Evolutionary conservation across 192 early-diverging fungal genomes (phyloP).

Genomic region (Coemansia erecta): DNA sequence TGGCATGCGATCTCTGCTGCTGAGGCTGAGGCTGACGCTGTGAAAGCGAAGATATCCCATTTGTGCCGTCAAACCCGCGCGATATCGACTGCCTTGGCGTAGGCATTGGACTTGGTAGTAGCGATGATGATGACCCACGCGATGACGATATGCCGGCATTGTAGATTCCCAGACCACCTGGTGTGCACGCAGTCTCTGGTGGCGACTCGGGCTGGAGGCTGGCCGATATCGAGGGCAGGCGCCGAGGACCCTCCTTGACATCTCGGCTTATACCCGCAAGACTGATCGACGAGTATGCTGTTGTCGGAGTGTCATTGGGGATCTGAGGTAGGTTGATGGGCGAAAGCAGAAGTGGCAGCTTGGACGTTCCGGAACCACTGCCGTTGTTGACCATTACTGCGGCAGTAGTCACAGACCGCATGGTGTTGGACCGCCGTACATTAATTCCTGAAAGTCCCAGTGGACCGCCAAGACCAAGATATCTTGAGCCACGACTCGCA

Average conservation of each 20-base stretch:
- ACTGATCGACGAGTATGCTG: conserved; percentile 12
- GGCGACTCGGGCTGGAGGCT: conserved; percentile 23
- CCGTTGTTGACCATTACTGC: conserved; percentile 28
- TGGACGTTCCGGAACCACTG: neutral
- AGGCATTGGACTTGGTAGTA: conserved; percentile 44
- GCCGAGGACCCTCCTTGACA: conserved; percentile 46
- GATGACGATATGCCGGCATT: conserved; percentile 3
- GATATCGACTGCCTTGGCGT: conserved; percentile 38
- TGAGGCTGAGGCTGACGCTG: too few species aligned
- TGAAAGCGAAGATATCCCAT: neutral
- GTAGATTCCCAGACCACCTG: conserved; percentile 42
- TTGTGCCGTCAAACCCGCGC: conserved; percentile 27
- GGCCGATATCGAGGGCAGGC: conserved; percentile 48
- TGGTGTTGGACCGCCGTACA: conserved; percentile 25
- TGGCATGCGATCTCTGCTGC: neutral
- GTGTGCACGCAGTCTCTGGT: conserved; percentile 16
- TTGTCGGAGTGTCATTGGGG: neutral
- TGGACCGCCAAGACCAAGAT: conserved; percentile 43
- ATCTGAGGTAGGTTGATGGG: conserved; percentile 19
- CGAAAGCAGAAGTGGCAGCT: conserved; percentile 47
- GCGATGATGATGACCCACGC: conserved; percentile 2
- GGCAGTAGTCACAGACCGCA: conserved; percentile 40
- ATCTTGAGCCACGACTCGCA: conserved; percentile 9
- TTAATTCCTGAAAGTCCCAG: conserved; percentile 15
- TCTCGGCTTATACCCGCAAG: conserved; percentile 41